phyloP scores from a whole-genome alignment of 2,329 filamentous ascomycete genomes.

The Lachnellula willkommii region DNA sequence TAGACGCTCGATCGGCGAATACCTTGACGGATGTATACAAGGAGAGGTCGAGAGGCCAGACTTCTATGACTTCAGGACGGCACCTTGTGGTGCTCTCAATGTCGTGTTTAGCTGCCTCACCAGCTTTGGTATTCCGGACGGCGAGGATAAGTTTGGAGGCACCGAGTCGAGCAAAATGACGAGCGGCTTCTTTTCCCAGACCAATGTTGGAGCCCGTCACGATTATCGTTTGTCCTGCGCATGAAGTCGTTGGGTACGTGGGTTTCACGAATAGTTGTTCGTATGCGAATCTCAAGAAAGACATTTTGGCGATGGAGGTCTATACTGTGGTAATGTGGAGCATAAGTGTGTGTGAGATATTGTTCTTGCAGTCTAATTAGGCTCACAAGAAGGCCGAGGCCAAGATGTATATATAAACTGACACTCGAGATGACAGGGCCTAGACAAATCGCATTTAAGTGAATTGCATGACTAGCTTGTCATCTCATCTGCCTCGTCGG shows the following conservation, averaged over 20 bases:
- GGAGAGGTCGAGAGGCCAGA: slow-evolving; percentile 15
- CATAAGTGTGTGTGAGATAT: neutral
- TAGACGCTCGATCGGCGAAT: slow-evolving; percentile 7
- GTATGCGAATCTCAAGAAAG: neutral
- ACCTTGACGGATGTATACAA: slow-evolving; percentile 10
- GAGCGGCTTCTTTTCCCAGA: slow-evolving; percentile 35
- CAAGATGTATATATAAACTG: no score
- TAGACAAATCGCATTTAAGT: no score
- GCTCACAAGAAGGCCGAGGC: no score
- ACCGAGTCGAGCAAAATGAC: slow-evolving; percentile 31
- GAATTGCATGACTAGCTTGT: no score
- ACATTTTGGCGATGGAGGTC: neutral
- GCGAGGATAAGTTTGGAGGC: slow-evolving; percentile 35
- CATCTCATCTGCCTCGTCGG: no score
- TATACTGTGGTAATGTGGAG: neutral
- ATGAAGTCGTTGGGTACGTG: slow-evolving; percentile 17
- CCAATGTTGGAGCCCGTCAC: slow-evolving; percentile 39
- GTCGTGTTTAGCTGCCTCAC: slow-evolving; percentile 37
- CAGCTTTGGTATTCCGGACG: slow-evolving; percentile 35
- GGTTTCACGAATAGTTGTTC: slow-evolving; percentile 2
- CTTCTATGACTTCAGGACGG: slow-evolving; percentile 6
- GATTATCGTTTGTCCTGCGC: slow-evolving; percentile 30
- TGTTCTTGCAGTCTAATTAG: no score
- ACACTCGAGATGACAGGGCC: no score
- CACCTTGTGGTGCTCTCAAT: slow-evolving; percentile 26